Percentiles rank a stretch among this genome's conserved stretches.
Evolutionary conservation across 768 basidiomycete genomes (phyloP).

Genomic region (Suillus subaureus): DNA sequence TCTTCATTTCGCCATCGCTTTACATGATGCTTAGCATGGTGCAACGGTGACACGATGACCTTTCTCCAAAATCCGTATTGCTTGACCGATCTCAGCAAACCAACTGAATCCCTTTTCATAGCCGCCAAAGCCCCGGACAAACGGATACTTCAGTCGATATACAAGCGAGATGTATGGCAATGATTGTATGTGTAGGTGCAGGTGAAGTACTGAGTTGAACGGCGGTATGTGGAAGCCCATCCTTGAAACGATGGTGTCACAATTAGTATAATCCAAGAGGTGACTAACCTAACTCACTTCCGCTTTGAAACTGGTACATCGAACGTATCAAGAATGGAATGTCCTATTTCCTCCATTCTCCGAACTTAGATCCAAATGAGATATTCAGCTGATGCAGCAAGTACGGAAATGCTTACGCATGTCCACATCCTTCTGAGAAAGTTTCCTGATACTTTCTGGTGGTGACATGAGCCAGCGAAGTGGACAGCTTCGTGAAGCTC

Average conservation of each 20-base stretch:
- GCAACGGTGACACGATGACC: conserved; percentile 50
- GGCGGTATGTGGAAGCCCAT: conserved; percentile 86
- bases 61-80: conserved; percentile 58
- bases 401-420: conserved; percentile 45
- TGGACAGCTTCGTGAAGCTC: conserved; percentile 10
- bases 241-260: conserved; percentile 35
- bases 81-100: conserved; percentile 69
- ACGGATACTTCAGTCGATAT: conserved; percentile 50
- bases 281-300: conserved; percentile 40
- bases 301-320: conserved; percentile 44
- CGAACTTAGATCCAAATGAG: conserved; percentile 36
- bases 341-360: conserved; percentile 53
- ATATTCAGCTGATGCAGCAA: conserved; percentile 22
- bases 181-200: conserved; percentile 75
- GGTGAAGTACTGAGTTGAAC: conserved; percentile 69
- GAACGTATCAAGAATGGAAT: conserved; percentile 50
- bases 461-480: neutral
- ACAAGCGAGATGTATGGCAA: conserved; percentile 57
- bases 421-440: conserved; percentile 45
- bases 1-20: neutral
- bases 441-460: conserved; percentile 56
- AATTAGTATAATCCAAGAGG: neutral
- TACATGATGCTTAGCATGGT: conserved; percentile 32
- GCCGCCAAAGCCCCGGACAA: conserved; percentile 38
- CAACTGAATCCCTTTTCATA: conserved; percentile 69